Conservation (phyloP, 257 asterid genomes). For the Ehretia macrophylla region DNA sequence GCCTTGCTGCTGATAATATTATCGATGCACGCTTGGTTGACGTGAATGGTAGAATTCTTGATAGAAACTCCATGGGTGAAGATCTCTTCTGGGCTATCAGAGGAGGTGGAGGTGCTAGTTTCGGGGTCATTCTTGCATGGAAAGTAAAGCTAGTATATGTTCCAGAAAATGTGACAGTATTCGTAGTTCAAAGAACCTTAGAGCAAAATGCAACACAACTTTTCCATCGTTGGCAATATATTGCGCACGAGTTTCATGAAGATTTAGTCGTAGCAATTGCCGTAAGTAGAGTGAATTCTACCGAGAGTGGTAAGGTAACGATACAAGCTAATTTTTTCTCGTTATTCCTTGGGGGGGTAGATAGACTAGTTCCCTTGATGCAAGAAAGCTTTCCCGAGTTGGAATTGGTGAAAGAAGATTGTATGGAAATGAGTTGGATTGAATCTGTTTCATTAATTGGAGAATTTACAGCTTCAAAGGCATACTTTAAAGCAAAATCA, state of each 20-base stretch:
- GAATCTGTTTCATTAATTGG: constrained; percentile 23
- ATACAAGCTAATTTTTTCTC: constrained; percentile 26
- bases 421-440: constrained; percentile 43
- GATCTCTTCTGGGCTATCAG: constrained; percentile 47
- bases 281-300: constrained; percentile 6
- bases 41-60: constrained; percentile 24
- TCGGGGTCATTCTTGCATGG: constrained; percentile 33
- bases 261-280: constrained; percentile 23
- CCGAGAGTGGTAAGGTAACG: constrained; percentile 13
- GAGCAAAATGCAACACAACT: constrained; percentile 40
- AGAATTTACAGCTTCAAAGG: not conserved
- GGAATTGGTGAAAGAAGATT: constrained; percentile 28
- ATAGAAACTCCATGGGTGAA: constrained; percentile 37
- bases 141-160: constrained; percentile 24
- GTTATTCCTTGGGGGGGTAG: constrained; percentile 24
- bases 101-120: constrained; percentile 46
- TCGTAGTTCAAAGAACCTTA: constrained; percentile 23
- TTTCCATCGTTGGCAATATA: constrained; percentile 34
- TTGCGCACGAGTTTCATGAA: constrained; percentile 33
- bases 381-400: constrained; percentile 34
- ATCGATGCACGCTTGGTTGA: constrained; percentile 33
- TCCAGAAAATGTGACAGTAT: constrained; percentile 31
- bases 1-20: constrained; percentile 31
- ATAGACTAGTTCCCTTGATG: constrained; percentile 28
- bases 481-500: constrained; percentile 30